Evolutionary conservation across 495 filamentous ascomycete species (phyloP).

Genomic region (Aspergillus cavernicola): DNA sequence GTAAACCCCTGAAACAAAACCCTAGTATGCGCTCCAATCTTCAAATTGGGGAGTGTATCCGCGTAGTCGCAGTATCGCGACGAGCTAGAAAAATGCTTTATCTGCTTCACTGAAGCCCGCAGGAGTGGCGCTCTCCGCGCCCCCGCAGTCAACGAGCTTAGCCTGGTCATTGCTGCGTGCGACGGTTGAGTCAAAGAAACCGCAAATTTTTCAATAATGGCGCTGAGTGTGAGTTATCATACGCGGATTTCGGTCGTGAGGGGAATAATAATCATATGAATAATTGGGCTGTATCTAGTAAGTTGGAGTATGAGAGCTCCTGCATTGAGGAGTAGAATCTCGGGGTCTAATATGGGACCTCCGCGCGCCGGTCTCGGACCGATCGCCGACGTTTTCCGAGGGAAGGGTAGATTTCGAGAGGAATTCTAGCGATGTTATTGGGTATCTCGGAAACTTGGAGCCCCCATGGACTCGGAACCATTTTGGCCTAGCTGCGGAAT

Average conservation of each 20-base stretch:
- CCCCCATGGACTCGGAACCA: not conserved
- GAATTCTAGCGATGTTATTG: conserved; percentile 16
- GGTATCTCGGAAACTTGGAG: conserved; percentile 16
- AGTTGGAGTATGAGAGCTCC: not conserved
- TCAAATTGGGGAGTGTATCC: conserved; percentile 71
- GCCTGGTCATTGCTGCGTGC: conserved; percentile 5
- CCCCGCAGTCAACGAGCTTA: conserved; percentile 17
- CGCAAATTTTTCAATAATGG: not conserved
- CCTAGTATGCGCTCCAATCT: conserved; percentile 71
- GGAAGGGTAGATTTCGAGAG: too few species aligned
- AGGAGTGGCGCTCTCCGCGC: conserved; percentile 7
- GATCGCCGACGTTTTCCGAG: conserved; percentile 13
- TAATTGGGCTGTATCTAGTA: not conserved
- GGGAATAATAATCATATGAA: not conserved
- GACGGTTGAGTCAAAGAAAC: not conserved
- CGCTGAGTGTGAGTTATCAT: not conserved
- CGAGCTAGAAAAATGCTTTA: conserved; percentile 40
- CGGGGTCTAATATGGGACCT: too few species aligned
- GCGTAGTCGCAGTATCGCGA: conserved; percentile 39
- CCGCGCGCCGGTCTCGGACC: conserved; percentile 19
- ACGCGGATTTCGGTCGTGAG: too few species aligned
- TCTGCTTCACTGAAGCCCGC: conserved; percentile 7
- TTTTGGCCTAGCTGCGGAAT: not conserved
- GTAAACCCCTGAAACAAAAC: conserved; percentile 92
- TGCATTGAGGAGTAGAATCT: not conserved